Evolutionary conservation across 768 basidiomycete genomes (phyloP).

Genomic region (Suillus variegatus): DNA sequence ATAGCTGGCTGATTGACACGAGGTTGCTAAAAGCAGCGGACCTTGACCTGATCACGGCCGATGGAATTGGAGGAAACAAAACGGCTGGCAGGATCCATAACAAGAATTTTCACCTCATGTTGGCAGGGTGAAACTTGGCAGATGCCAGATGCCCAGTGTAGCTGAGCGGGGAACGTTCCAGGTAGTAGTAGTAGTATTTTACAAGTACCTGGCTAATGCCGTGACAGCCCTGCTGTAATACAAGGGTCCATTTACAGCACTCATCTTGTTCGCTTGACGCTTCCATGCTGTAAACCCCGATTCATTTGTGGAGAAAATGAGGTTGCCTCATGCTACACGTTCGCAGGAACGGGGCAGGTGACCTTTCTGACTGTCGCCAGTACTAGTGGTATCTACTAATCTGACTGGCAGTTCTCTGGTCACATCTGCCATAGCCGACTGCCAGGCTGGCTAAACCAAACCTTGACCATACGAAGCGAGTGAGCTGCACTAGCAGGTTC

Average conservation of each 20-base stretch:
- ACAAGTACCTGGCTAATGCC: not conserved
- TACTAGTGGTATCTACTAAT: not conserved
- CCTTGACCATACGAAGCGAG: not conserved
- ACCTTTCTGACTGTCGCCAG: not conserved
- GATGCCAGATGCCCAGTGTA: not conserved
- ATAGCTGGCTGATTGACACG: conserved; percentile 33
- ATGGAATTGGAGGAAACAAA: conserved; percentile 13
- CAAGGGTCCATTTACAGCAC: conserved; percentile 2
- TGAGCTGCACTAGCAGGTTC: not conserved
- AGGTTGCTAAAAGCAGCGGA: conserved; percentile 34
- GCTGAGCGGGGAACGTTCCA: not conserved
- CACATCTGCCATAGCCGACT: not conserved
- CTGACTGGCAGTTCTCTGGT: not conserved
- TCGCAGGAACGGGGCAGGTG: conserved; percentile 10
- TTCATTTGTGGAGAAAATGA: conserved; percentile 24
- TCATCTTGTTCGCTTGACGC: not conserved
- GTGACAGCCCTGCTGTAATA: not conserved
- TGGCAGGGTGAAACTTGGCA: not conserved
- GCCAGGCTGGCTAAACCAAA: not conserved
- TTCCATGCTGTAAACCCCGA: conserved; percentile 14
- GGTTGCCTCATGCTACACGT: conserved; percentile 28
- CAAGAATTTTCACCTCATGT: conserved; percentile 12
- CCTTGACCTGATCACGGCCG: conserved; percentile 19
- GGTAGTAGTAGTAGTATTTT: not conserved
- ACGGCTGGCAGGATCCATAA: conserved; percentile 16